phyloP scores from a whole-genome alignment of 495 filamentous ascomycete genomes.

The Astrocystis sublimbata region DNA sequence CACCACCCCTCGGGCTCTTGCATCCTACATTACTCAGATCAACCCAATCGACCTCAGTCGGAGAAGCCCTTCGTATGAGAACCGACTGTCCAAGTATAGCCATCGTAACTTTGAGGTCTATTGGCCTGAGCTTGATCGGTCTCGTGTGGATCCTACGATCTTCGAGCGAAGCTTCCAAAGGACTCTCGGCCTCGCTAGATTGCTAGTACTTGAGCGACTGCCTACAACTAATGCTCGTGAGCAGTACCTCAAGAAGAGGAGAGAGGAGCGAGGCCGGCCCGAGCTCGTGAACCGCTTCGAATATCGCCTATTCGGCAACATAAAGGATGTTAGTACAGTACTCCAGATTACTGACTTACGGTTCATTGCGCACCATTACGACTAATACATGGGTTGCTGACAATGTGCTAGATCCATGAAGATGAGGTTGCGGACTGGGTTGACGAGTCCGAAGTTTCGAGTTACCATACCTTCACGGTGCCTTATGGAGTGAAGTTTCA shows the following conservation, averaged over 20 bases:
- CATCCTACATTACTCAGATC: slow-evolving; percentile 74
- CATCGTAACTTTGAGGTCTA: slow-evolving; percentile 81
- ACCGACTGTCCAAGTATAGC: slow-evolving; percentile 83
- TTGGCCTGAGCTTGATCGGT: slow-evolving; percentile 70
- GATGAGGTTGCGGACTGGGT: slow-evolving; percentile 84
- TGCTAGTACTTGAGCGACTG: slow-evolving; percentile 77
- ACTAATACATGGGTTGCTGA: background rate
- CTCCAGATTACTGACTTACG: background rate
- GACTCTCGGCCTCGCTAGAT: slow-evolving; percentile 72
- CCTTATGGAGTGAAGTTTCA: slow-evolving; percentile 72
- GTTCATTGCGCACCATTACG: background rate
- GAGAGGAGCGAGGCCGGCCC: slow-evolving; percentile 68
- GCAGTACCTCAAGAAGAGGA: slow-evolving; percentile 62
- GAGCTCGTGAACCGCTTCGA: slow-evolving; percentile 28
- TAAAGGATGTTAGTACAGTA: slow-evolving; percentile 57
- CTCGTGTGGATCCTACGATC: slow-evolving; percentile 76
- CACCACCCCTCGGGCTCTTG: slow-evolving; percentile 66
- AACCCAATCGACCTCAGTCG: slow-evolving; percentile 78
- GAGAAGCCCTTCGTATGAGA: slow-evolving; percentile 82
- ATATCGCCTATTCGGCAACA: slow-evolving; percentile 52
- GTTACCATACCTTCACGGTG: slow-evolving; percentile 76
- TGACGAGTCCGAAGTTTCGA: slow-evolving; percentile 67
- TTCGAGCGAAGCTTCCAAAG: slow-evolving; percentile 75
- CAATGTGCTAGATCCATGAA: slow-evolving; percentile 41
- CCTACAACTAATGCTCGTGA: slow-evolving; percentile 67